Percentiles rank a stretch among this genome's conserved stretches.
Conservation (phyloP, 768 basidiomycete species). For the Leccinum broughii region DNA sequence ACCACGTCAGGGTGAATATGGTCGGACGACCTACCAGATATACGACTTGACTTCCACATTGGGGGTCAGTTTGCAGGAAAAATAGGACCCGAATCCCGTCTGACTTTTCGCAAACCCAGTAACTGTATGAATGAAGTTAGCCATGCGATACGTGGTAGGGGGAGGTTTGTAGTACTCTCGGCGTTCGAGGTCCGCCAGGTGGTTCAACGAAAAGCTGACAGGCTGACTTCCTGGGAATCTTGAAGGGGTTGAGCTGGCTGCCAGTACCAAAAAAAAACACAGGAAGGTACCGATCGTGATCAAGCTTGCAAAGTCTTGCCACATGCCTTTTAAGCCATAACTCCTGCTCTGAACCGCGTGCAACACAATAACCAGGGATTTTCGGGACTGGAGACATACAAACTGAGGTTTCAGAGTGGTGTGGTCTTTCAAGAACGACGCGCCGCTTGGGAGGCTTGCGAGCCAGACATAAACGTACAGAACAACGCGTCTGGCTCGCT, state of each 20-base stretch:
- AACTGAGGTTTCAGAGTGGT: background rate
- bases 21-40: slow-evolving; percentile 64
- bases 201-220: slow-evolving; percentile 76
- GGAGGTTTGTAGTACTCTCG: slow-evolving; percentile 60
- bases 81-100: slow-evolving; percentile 93
- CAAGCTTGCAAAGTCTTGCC: slow-evolving; percentile 62
- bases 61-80: slow-evolving; percentile 63
- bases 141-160: background rate
- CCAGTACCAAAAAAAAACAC: slow-evolving; percentile 4
- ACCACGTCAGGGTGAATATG: slow-evolving; percentile 1
- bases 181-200: slow-evolving; percentile 73
- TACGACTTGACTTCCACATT: slow-evolving; percentile 53
- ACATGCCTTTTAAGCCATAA: slow-evolving; percentile 65
- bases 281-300: slow-evolving; percentile 57
- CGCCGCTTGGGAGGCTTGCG: background rate
- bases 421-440: slow-evolving; percentile 1
- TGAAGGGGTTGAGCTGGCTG: slow-evolving; percentile 30
- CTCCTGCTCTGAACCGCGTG: slow-evolving; percentile 58
- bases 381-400: slow-evolving; percentile 62
- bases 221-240: slow-evolving; percentile 96
- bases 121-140: slow-evolving; percentile 50
- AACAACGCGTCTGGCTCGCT: slow-evolving; percentile 4
- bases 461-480: background rate
- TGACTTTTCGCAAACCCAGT: slow-evolving; percentile 99
- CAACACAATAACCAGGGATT: slow-evolving; percentile 64